Conservation (phyloP, 164 flowering plant genomes). For the Malania oleifera region DNA sequence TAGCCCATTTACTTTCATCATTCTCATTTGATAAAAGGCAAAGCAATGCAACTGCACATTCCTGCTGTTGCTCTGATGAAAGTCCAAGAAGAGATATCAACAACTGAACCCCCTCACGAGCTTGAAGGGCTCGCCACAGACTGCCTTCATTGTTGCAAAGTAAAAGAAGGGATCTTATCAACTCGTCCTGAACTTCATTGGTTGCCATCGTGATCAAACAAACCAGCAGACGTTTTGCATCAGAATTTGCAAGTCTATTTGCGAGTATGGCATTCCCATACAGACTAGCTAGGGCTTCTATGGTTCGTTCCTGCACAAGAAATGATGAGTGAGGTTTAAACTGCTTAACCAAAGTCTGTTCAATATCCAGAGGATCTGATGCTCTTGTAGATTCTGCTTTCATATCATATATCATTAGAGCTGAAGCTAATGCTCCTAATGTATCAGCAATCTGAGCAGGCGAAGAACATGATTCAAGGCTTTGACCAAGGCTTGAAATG, state of each 20-base stretch:
- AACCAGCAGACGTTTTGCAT: conserved; percentile 86
- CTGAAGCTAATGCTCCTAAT: conserved; percentile 97
- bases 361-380: conserved; percentile 75
- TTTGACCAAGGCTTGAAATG: conserved; percentile 95
- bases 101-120: conserved; percentile 96
- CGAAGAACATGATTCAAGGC: conserved; percentile 92
- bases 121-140: conserved; percentile 93
- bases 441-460: conserved; percentile 94
- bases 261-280: conserved; percentile 78
- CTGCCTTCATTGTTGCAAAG: conserved; percentile 77
- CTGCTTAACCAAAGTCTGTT: conserved; percentile 74
- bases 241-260: conserved; percentile 62
- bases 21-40: conserved; percentile 81
- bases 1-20: conserved; percentile 99
- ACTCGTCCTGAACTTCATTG: conserved; percentile 86
- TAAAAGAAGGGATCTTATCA: conserved; percentile 65
- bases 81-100: conserved; percentile 98
- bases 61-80: conserved; percentile 97
- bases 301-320: conserved; percentile 91
- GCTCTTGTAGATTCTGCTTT: conserved; percentile 74
- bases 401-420: conserved; percentile 95
- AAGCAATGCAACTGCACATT: conserved; percentile 92
- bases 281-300: conserved; percentile 97
- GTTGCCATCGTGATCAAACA: conserved; percentile 96
- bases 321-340: conserved; percentile 70